These are phyloP conservation scores for Populus pruinosa DNA, from an alignment of 345 rosid genomes.

Conservation along the genomic window DNA sequence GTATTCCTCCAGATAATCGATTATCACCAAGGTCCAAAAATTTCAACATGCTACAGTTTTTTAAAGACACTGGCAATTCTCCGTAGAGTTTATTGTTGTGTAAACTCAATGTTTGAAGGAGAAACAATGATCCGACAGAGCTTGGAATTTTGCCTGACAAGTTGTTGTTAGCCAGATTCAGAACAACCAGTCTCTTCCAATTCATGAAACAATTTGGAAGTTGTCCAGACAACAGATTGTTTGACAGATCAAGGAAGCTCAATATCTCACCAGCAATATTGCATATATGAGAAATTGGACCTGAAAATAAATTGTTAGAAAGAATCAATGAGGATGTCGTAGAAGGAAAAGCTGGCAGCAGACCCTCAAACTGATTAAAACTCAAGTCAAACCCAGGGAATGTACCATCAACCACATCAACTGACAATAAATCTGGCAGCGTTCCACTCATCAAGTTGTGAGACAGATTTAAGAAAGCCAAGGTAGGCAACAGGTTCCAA, in stretches of 20 bases:
- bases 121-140: conserved; percentile 2
- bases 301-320: conserved; percentile 22
- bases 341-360: conserved; percentile 13
- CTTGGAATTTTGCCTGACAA: conserved; percentile 21
- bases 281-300: conserved; percentile 17
- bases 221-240: conserved; percentile 6
- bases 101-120: conserved; percentile 17
- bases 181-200: neutral
- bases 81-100: conserved; percentile 20
- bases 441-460: conserved; percentile 28
- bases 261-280: neutral
- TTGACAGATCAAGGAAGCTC: conserved; percentile 15
- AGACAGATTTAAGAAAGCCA: conserved; percentile 17
- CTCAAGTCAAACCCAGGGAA: conserved; percentile 16
- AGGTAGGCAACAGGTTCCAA: conserved; percentile 8
- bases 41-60: conserved; percentile 3
- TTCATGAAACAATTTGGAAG: conserved; percentile 10
- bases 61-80: conserved; percentile 10
- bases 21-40: conserved; percentile 23
- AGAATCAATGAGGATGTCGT: conserved; percentile 13
- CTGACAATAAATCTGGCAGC: conserved; percentile 15
- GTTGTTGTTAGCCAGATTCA: conserved; percentile 22
- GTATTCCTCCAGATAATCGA: conserved; percentile 17
- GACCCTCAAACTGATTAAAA: conserved; percentile 22
- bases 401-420: neutral